These are phyloP conservation scores for Phytopythium mirpurense DNA, from an alignment of 352 stramenopile genomes.

Conservation along the genomic window DNA sequence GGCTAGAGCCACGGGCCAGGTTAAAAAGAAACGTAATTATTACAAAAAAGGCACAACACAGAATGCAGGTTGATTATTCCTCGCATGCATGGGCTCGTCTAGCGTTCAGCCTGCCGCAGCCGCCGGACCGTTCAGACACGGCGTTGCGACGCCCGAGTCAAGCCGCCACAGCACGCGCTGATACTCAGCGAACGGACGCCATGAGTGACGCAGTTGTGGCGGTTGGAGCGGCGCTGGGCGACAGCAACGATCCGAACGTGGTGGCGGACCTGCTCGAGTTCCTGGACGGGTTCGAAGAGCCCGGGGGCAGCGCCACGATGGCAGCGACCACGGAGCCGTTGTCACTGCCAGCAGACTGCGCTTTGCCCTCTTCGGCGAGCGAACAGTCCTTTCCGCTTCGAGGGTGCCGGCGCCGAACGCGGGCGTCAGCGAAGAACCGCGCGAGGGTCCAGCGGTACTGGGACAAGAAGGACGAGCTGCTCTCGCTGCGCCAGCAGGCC, in stretches of 20 bases:
- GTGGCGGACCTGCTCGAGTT: conserved; percentile 2
- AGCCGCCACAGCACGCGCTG: no score
- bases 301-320: background rate
- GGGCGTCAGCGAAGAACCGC: background rate
- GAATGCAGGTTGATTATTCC: no score
- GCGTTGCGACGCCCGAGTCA: no score
- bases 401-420: background rate
- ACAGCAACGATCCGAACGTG: background rate
- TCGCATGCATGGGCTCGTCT: no score
- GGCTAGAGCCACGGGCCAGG: background rate
- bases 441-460: conserved; percentile 1
- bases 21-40: no score
- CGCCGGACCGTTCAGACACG: no score
- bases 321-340: background rate
- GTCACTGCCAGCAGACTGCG: background rate
- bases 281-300: conserved; percentile 1
- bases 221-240: background rate
- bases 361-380: background rate
- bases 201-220: background rate
- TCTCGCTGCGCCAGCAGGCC: background rate
- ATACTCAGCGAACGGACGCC: background rate
- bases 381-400: no score
- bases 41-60: no score
- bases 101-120: no score
- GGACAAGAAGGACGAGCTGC: conserved; percentile 3